Percentiles rank a stretch among this genome's conserved stretches.
Conservation (phyloP, 352 stramenopile species). For the Plasmopara viticola region DNA sequence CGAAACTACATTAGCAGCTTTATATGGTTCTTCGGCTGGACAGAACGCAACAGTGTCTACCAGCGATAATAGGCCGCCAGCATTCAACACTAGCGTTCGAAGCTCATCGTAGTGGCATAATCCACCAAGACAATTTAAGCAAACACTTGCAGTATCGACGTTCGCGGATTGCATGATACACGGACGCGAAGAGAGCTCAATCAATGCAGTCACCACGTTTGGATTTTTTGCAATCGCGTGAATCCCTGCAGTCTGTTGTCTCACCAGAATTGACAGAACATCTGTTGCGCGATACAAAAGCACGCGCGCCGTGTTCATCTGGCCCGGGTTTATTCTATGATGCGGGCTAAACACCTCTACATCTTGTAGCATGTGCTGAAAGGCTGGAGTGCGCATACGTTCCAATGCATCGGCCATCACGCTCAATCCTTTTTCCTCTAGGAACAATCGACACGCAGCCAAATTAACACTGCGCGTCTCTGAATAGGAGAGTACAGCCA, state of each 20-base stretch:
- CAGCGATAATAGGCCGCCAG: constrained; percentile 58
- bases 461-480: constrained; percentile 48
- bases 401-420: constrained; percentile 53
- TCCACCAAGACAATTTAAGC: constrained; percentile 49
- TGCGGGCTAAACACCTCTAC: constrained; percentile 17
- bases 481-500: constrained; percentile 45
- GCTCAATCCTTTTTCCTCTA: constrained; percentile 45
- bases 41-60: constrained; percentile 65
- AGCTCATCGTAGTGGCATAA: constrained; percentile 61
- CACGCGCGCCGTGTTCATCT: constrained; percentile 42
- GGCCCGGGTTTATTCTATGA: constrained; percentile 22
- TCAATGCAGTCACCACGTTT: constrained; percentile 45
- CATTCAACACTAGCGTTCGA: constrained; percentile 45
- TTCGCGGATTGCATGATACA: constrained; percentile 56
- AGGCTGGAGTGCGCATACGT: constrained; percentile 63
- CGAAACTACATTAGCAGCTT: constrained; percentile 6
- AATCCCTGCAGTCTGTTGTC: constrained; percentile 30
- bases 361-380: constrained; percentile 51
- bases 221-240: constrained; percentile 53
- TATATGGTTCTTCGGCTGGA: constrained; percentile 38
- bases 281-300: constrained; percentile 72
- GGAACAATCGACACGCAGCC: constrained; percentile 41
- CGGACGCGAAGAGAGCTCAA: constrained; percentile 50
- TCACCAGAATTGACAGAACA: constrained; percentile 46
- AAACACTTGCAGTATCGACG: constrained; percentile 48